phyloP scores from a whole-genome alignment of 345 rosid species.

The Brassica cretica region DNA sequence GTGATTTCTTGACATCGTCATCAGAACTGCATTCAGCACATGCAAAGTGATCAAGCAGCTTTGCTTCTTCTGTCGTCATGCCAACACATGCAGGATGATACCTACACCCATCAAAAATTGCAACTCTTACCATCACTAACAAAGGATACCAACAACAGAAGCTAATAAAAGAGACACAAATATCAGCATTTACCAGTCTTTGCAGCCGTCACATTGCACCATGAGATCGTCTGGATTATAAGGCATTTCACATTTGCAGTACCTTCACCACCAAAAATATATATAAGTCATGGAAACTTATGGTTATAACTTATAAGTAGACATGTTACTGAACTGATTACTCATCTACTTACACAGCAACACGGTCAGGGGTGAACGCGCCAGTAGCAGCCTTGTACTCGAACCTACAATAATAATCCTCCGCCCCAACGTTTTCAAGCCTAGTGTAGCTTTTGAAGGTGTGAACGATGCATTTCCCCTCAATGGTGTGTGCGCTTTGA shows the following conservation, averaged over 20 bases:
- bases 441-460: slow-evolving; percentile 77
- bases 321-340: not conserved
- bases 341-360: slow-evolving; percentile 70
- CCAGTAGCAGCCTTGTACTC: slow-evolving; percentile 85
- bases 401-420: slow-evolving; percentile 79
- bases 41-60: slow-evolving; percentile 67
- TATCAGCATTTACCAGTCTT: slow-evolving; percentile 62
- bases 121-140: slow-evolving; percentile 24
- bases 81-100: slow-evolving; percentile 88
- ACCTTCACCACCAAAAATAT: slow-evolving; percentile 50
- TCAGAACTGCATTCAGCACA: slow-evolving; percentile 72
- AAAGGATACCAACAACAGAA: not conserved
- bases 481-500: slow-evolving; percentile 83
- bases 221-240: slow-evolving; percentile 84
- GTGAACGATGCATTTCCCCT: slow-evolving; percentile 80
- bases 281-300: too few species aligned
- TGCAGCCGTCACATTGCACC: slow-evolving; percentile 91
- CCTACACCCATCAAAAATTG: slow-evolving; percentile 44
- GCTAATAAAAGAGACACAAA: not conserved
- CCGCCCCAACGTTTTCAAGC: slow-evolving; percentile 83
- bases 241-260: slow-evolving; percentile 90
- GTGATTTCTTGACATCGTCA: slow-evolving; percentile 59
- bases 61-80: slow-evolving; percentile 84
- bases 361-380: slow-evolving; percentile 77
- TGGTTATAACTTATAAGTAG: not conserved